Evolutionary conservation across 2,329 filamentous ascomycete genomes (phyloP), one percentile per base, ranked within the genome.

Genomic region (Beauveria scarabaeidicola): DNA sequence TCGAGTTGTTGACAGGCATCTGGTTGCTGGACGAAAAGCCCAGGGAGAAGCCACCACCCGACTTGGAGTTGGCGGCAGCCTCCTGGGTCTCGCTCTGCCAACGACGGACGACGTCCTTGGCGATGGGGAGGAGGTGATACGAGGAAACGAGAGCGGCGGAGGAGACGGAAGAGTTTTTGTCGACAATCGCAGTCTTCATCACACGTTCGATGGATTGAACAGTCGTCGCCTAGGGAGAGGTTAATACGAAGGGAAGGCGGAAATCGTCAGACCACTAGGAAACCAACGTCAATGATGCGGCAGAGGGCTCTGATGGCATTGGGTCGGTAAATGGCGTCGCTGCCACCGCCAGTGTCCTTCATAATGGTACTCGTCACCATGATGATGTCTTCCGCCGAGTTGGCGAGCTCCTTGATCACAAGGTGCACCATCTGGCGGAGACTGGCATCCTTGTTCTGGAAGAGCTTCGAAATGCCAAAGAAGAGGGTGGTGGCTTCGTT

Each of bases 341-440:
- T 97, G 69, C 92, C 90, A 64, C 95, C 91, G 56, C 92, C 91
- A 11, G 93, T 97, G 74, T 99, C 94, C 81, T 99, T 99, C 94
- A 97, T 99, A 68, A 99, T 97, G 67, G 93, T 97, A 76, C 91
- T 96, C 19, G 94, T 99, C 63, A 97, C 94, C 94, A 99, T 97
- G 73, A 99, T 99, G 65, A 97, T 95, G 81, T 99, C 94, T 78
- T 97, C 91, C 61, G 94, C 94, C 25, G 91, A 96, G 74, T 87
- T 86, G 66, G 93, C 91, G 69, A 99, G 82, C 82, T 99, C 94
- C 84, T 97, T 99, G 79, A 97, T 90, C 72, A 97, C 87, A 66
- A 97, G 82, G 78, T 97, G 96, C 55, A 99, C 93, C 92, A 97
- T 97, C 81, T 99, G 94, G 70, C 94, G 91, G 72, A 99, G 82